Percentiles rank a stretch among this genome's conserved stretches.
phyloP scores from a whole-genome alignment of 2,329 filamentous ascomycete species.

The Beauveria sp. region DNA sequence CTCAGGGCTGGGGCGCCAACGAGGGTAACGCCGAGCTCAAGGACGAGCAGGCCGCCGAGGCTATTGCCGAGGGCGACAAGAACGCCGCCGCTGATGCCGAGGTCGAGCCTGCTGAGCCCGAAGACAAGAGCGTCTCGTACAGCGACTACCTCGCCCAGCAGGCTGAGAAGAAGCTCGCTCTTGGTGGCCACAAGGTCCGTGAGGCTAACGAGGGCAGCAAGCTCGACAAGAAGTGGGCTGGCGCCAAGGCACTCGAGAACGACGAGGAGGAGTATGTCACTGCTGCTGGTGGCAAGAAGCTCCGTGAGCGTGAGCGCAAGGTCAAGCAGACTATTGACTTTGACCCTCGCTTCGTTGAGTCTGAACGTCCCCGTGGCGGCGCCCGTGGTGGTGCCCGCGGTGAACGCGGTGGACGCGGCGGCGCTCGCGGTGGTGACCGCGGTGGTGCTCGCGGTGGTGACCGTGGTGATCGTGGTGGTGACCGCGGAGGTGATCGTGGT shows the following conservation, averaged over 20 bases:
- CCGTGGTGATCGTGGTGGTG: slow-evolving; percentile 24
- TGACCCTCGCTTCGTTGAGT: slow-evolving; percentile 74
- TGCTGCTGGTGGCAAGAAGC: slow-evolving; percentile 65
- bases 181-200: slow-evolving; percentile 62
- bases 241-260: slow-evolving; percentile 65
- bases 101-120: slow-evolving; percentile 51
- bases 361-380: slow-evolving; percentile 48
- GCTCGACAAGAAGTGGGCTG: slow-evolving; percentile 85
- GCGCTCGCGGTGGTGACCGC: slow-evolving; percentile 37
- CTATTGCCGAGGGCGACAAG: slow-evolving; percentile 78
- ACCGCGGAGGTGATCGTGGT: slow-evolving; percentile 32
- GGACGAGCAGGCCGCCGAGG: slow-evolving; percentile 87
- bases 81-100: slow-evolving; percentile 47
- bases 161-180: slow-evolving; percentile 66
- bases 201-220: slow-evolving; percentile 89
- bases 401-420: slow-evolving; percentile 40
- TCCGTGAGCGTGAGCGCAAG: slow-evolving; percentile 84
- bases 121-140: slow-evolving; percentile 88
- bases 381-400: slow-evolving; percentile 49
- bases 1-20: slow-evolving; percentile 79
- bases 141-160: slow-evolving; percentile 72
- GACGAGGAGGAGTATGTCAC: slow-evolving; percentile 71
- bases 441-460: slow-evolving; percentile 36
- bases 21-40: slow-evolving; percentile 78
- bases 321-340: slow-evolving; percentile 85